phyloP scores from a whole-genome alignment of 169 alveolate species.

The Cryptosporidium xiaoi region DNA sequence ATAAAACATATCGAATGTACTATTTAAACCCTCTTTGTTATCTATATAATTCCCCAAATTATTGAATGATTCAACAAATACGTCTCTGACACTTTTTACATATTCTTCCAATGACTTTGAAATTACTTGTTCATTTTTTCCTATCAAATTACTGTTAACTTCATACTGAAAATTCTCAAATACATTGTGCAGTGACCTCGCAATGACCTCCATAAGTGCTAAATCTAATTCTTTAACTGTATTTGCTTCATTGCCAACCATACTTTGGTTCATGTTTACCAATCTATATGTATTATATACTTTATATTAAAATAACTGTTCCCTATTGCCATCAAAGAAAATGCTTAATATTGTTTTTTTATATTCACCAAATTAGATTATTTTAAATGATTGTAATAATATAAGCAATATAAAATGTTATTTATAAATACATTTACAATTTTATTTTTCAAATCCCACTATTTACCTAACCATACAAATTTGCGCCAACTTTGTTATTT shows the following conservation, averaged over 20 bases:
- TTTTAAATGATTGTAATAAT: too few species aligned
- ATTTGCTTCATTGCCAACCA: not conserved
- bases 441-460: too few species aligned
- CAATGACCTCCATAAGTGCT: slow-evolving; percentile 38
- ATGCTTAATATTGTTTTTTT: too few species aligned
- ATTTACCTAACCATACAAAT: too few species aligned
- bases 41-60: slow-evolving; percentile 15
- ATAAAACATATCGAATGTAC: slow-evolving; percentile 49
- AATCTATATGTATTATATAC: not conserved
- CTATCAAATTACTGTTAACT: slow-evolving; percentile 33
- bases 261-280: not conserved
- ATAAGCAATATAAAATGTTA: too few species aligned
- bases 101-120: slow-evolving; percentile 45
- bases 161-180: slow-evolving; percentile 71
- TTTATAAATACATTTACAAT: too few species aligned
- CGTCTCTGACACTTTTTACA: slow-evolving; percentile 13
- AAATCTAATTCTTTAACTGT: not conserved
- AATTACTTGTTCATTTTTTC: slow-evolving; percentile 23
- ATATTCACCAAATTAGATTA: too few species aligned
- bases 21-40: slow-evolving; percentile 2
- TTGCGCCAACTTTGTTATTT: too few species aligned
- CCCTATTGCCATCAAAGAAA: too few species aligned
- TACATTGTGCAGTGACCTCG: slow-evolving; percentile 30
- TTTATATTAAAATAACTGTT: too few species aligned
- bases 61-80: slow-evolving; percentile 45